Conservation (phyloP, 2,329 filamentous ascomycete species). For the Neofusicoccum kwambonambiense region DNA sequence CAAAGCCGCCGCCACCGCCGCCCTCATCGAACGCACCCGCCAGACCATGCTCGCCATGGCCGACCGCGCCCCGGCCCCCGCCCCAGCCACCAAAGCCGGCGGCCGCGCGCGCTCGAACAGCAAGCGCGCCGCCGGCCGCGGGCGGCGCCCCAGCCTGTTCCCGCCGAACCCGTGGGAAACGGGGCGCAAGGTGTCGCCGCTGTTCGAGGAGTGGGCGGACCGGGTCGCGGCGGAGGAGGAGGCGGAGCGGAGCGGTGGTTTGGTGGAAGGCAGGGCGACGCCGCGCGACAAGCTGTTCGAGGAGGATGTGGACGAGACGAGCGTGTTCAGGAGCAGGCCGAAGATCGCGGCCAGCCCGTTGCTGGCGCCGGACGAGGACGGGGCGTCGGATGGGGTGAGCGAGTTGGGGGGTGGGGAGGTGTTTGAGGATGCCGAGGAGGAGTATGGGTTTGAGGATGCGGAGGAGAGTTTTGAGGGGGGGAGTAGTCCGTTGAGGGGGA, state of each 20-base stretch:
- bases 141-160: constrained; percentile 29
- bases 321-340: constrained; percentile 81
- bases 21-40: constrained; percentile 71
- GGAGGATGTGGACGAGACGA: constrained; percentile 49
- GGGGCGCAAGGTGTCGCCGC: constrained; percentile 39
- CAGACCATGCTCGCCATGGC: constrained; percentile 72
- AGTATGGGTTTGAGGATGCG: constrained; percentile 21
- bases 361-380: constrained; percentile 26
- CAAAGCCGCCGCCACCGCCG: constrained; percentile 34
- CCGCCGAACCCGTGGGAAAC: constrained; percentile 58
- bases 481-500: constrained; percentile 32
- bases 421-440: constrained; percentile 12
- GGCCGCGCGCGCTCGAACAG: not conserved
- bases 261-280: constrained; percentile 1
- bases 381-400: not conserved
- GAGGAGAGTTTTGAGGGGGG: constrained; percentile 24
- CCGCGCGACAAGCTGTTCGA: constrained; percentile 21
- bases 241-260: not conserved
- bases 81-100: constrained; percentile 16
- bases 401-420: constrained; percentile 17
- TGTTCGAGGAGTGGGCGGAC: constrained; percentile 22
- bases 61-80: constrained; percentile 20
- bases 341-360: constrained; percentile 75
- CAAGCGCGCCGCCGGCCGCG: not conserved
- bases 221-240: not conserved